These are phyloP conservation scores for Aspergillus pseudotamarii DNA, from an alignment of 2,329 filamentous ascomycete genomes.

Conservation along the genomic window DNA sequence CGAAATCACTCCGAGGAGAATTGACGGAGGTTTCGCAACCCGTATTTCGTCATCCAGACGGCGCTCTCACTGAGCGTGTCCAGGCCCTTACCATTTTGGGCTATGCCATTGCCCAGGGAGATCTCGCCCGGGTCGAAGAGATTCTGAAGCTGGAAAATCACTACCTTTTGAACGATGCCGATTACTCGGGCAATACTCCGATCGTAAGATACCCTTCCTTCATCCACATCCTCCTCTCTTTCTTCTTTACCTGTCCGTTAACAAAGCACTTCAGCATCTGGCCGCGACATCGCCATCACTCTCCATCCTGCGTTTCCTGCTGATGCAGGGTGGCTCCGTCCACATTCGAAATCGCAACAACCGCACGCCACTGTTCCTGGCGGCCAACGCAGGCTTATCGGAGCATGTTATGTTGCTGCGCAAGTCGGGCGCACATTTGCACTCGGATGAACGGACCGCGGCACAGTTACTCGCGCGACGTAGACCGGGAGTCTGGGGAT, in stretches of 20 bases:
- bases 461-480: conserved; percentile 53
- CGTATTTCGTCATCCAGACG: conserved; percentile 74
- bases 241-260: conserved; percentile 2
- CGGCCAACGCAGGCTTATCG: conserved; percentile 58
- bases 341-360: conserved; percentile 62
- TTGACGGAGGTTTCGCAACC: conserved; percentile 75
- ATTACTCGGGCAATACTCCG: conserved; percentile 79
- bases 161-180: conserved; percentile 71
- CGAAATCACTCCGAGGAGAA: conserved; percentile 76
- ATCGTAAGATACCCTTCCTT: conserved; percentile 34
- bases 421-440: conserved; percentile 61
- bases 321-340: conserved; percentile 60
- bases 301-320: conserved; percentile 58
- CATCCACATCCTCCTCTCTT: not conserved
- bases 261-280: conserved; percentile 50
- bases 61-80: conserved; percentile 57
- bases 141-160: conserved; percentile 68
- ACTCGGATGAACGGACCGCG: conserved; percentile 58
- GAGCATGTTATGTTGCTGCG: conserved; percentile 58
- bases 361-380: conserved; percentile 62
- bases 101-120: conserved; percentile 75
- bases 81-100: conserved; percentile 75
- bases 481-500: conserved; percentile 45
- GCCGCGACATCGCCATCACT: conserved; percentile 60
- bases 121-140: conserved; percentile 66